Percentiles rank a stretch among this genome's conserved stretches.
Evolutionary conservation across 78 protist genomes (phyloP).

Genomic region (Anaeramoeba flamelloides): DNA sequence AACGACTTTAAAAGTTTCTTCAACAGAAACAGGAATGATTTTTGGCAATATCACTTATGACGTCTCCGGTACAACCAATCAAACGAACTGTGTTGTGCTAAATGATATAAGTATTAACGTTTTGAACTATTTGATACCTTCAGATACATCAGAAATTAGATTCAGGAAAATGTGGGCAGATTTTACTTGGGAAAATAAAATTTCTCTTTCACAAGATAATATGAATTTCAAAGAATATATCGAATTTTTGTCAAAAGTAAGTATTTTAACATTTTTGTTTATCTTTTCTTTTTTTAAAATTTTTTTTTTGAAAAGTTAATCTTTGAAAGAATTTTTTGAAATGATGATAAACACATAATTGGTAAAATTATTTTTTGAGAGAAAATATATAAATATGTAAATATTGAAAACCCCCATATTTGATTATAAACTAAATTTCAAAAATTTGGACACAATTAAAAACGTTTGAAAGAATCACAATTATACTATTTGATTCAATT

Average conservation of each 20-base stretch:
- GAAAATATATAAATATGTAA: too few species aligned
- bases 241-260: not conserved
- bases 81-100: not conserved
- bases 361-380: too few species aligned
- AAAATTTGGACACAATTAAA: too few species aligned
- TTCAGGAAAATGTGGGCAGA: not conserved
- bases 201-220: not conserved
- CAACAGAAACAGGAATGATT: not conserved
- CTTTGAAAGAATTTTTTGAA: too few species aligned
- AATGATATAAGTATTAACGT: not conserved
- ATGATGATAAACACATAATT: too few species aligned
- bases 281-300: too few species aligned
- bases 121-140: not conserved
- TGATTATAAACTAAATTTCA: too few species aligned
- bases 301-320: too few species aligned
- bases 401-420: too few species aligned
- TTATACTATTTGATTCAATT: too few species aligned
- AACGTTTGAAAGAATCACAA: too few species aligned
- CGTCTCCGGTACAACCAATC: not conserved
- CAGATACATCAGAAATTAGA: not conserved
- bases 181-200: not conserved
- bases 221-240: not conserved
- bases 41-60: not conserved
- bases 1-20: not conserved
- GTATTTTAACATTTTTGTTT: too few species aligned